Evolutionary conservation across 257 asterid species (phyloP), one percentile per base, ranked within the genome.

Genomic region (Primulina eburnea): DNA sequence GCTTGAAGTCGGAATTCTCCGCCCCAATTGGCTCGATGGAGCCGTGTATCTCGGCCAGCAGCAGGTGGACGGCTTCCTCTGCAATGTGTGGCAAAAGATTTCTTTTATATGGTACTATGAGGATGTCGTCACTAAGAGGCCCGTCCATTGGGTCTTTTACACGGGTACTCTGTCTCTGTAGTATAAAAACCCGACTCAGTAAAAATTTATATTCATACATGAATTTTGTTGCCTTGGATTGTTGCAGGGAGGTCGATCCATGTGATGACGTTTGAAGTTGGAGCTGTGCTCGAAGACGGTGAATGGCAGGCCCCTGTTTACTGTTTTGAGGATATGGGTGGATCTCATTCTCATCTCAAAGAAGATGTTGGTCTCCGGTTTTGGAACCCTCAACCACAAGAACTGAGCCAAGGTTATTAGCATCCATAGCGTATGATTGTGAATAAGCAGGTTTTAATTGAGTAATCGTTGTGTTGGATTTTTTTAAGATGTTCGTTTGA

Each of bases 191-290:
- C 5, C 16, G 28, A 8, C 10, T 30, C 8, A 20, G 58, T 30
- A 28, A 17, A 2, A 50, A 28, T 69, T 52, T 1, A 9, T 8
- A 62, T 21, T 37, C 47, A 32, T 28, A 28, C 30, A 2, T 7
- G 33, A 17, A 7, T 67, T 50, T 28, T 52, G 12, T 55, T 37
- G 43, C 12, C 43, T 37, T 8, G 43, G 1, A 40, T 28, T 28
- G 4, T 78, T 76, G 71, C 89, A 90, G 97, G 96, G 69, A 86
- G 96, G 71, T 76, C 92, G 53, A 83, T 89, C 79, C 92, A 87
- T 53, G 92, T 91, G 5, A 87, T 91, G 97, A 85, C 92, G 12
- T 91, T 89, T 79, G 96, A 89, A 64, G 96, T 87, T 63, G 97
- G 97, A 73, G 91, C 92, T 69, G 88, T 80, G 65, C 95, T 91